phyloP scores from a whole-genome alignment of 2,329 filamentous ascomycete species.

The Sporothrix inflata region DNA sequence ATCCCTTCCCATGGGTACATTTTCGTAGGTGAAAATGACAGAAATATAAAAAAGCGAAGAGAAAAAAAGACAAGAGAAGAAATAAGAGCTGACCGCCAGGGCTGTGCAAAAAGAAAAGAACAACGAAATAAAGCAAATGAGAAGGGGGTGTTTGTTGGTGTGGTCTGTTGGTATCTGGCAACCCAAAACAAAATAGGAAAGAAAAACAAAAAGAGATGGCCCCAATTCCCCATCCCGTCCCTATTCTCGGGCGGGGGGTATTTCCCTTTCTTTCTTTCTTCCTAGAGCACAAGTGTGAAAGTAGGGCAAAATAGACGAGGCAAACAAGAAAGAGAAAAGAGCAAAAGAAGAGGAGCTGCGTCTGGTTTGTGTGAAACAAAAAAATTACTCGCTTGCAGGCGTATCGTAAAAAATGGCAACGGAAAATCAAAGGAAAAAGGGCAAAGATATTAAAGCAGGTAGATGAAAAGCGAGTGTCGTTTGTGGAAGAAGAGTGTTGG shows the following conservation, averaged over 20 bases:
- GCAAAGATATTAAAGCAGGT: slow-evolving; percentile 16
- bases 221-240: no score
- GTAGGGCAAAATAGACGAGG: not conserved
- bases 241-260: no score
- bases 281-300: slow-evolving; percentile 18
- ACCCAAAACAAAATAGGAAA: slow-evolving; percentile 36
- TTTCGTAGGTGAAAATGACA: not conserved
- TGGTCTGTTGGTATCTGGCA: slow-evolving; percentile 19
- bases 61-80: not conserved
- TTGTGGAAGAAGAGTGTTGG: slow-evolving; percentile 9
- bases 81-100: slow-evolving; percentile 7
- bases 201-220: slow-evolving; percentile 35
- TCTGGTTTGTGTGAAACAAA: not conserved
- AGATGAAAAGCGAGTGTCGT: slow-evolving; percentile 20
- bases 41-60: not conserved
- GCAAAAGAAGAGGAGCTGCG: slow-evolving; percentile 15
- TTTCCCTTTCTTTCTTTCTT: no score
- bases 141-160: not conserved
- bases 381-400: slow-evolving; percentile 22
- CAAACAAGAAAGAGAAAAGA: not conserved
- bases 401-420: slow-evolving; percentile 1
- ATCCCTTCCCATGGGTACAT: not conserved
- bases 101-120: not conserved
- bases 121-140: not conserved
- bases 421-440: not conserved